These are phyloP conservation scores for Serendipita sp. DNA, from an alignment of 1,284 basidiomycete species.

Conservation along the genomic window DNA sequence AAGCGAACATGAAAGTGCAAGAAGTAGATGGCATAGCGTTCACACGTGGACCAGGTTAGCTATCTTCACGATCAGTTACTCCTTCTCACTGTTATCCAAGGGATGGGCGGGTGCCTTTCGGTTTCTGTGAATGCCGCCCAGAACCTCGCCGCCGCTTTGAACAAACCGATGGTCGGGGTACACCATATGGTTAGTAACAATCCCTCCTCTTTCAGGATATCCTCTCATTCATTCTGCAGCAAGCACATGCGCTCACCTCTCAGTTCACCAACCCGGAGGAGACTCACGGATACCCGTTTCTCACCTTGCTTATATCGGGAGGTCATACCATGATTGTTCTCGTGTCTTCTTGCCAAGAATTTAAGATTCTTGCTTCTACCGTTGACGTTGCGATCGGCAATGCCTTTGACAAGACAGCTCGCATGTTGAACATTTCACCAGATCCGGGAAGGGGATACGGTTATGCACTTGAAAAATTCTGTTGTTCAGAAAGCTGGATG, in stretches of 20 bases:
- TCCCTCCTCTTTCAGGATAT: neutral
- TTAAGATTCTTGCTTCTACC: slow-evolving; percentile 62
- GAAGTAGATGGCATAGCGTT: slow-evolving; percentile 81
- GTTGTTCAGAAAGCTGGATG: neutral
- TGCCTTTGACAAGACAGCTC: slow-evolving; percentile 67
- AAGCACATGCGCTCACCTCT: slow-evolving; percentile 85
- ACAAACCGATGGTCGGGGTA: slow-evolving; percentile 74
- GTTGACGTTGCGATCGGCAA: slow-evolving; percentile 66
- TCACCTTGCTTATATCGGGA: slow-evolving; percentile 77
- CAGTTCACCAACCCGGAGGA: slow-evolving; percentile 47
- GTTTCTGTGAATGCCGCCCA: slow-evolving; percentile 70
- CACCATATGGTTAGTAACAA: slow-evolving; percentile 72
- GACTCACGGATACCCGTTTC: slow-evolving; percentile 66
- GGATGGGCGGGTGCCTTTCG: slow-evolving; percentile 67
- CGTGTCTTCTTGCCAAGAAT: slow-evolving; percentile 41
- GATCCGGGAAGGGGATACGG: slow-evolving; percentile 8
- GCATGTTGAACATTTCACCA: slow-evolving; percentile 32
- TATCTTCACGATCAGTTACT: neutral
- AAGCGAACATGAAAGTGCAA: slow-evolving; percentile 41
- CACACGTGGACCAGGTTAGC: slow-evolving; percentile 72
- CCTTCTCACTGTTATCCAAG: slow-evolving; percentile 21
- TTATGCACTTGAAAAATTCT: slow-evolving; percentile 6
- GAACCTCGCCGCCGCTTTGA: slow-evolving; percentile 58
- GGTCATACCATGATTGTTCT: slow-evolving; percentile 83
- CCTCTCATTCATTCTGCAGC: slow-evolving; percentile 30